Conservation (phyloP, 805 yeast species). For the Monosporozyma siamensis region DNA sequence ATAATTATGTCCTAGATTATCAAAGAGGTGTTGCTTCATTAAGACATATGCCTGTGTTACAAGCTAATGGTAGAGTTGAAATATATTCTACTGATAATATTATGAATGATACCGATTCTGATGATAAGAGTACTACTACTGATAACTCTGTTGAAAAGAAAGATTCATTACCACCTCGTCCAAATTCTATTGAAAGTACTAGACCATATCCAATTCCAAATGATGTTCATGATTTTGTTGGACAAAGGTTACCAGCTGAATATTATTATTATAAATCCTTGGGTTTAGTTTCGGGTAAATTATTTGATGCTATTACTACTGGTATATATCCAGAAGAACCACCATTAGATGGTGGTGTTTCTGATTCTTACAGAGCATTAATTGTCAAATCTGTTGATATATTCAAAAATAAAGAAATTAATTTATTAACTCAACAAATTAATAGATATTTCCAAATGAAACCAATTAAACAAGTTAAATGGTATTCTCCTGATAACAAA, state of each 20-base stretch:
- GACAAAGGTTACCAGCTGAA: constrained; percentile 81
- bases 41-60: constrained; percentile 65
- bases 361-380: constrained; percentile 49
- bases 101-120: constrained; percentile 4
- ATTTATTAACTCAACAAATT: constrained; percentile 59
- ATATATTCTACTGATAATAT: constrained; percentile 36
- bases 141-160: constrained; percentile 1
- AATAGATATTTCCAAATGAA: constrained; percentile 81
- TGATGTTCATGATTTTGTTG: constrained; percentile 72
- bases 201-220: constrained; percentile 41
- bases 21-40: constrained; percentile 62
- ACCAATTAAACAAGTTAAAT: constrained; percentile 44
- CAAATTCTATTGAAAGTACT: neutral
- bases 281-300: constrained; percentile 52
- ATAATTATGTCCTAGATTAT: constrained; percentile 38
- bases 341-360: constrained; percentile 55
- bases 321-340: constrained; percentile 55
- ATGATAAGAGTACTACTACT: neutral
- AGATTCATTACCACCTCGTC: neutral
- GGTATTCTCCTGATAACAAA: constrained; percentile 39
- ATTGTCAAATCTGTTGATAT: constrained; percentile 37
- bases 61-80: constrained; percentile 58
- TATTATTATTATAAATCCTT: constrained; percentile 69
- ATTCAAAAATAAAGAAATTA: constrained; percentile 52
- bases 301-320: constrained; percentile 57